Evolutionary conservation across 2,329 filamentous ascomycete genomes (phyloP).

Genomic region (Colletotrichum paranaense): DNA sequence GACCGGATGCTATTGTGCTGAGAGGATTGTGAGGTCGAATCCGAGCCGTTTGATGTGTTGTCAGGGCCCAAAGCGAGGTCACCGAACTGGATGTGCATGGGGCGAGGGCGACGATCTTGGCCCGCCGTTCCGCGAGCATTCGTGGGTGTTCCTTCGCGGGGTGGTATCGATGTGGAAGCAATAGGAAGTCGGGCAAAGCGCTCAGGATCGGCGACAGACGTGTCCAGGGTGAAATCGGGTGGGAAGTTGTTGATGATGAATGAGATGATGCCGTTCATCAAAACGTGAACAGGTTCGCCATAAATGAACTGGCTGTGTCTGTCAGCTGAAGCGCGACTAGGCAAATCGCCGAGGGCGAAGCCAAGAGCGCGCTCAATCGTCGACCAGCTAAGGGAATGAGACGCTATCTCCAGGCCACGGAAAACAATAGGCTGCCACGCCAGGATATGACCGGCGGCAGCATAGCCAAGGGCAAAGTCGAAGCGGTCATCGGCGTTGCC

Average conservation of each 20-base stretch:
- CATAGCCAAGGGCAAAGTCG: slow-evolving; percentile 71
- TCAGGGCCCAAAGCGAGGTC: slow-evolving; percentile 61
- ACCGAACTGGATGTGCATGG: slow-evolving; percentile 78
- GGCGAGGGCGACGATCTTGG: slow-evolving; percentile 58
- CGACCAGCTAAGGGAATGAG: slow-evolving; percentile 69
- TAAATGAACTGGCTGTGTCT: slow-evolving; percentile 57
- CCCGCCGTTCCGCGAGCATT: slow-evolving; percentile 53
- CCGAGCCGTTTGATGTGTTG: slow-evolving; percentile 44
- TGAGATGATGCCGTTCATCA: slow-evolving; percentile 66
- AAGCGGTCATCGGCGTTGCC: slow-evolving; percentile 57
- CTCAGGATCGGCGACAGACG: slow-evolving; percentile 48
- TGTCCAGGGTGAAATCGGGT: slow-evolving; percentile 68
- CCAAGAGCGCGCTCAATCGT: slow-evolving; percentile 70
- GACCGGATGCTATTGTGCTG: slow-evolving; percentile 48
- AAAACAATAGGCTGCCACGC: slow-evolving; percentile 64
- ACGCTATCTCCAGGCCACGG: slow-evolving; percentile 70
- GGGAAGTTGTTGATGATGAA: slow-evolving; percentile 73
- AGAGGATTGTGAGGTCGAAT: not conserved
- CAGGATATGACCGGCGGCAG: slow-evolving; percentile 71
- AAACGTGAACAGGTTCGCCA: slow-evolving; percentile 63
- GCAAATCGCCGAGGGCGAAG: slow-evolving; percentile 61
- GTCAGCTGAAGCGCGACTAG: slow-evolving; percentile 40
- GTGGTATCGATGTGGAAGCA: slow-evolving; percentile 51
- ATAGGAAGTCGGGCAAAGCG: slow-evolving; percentile 57
- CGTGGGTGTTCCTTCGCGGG: slow-evolving; percentile 42